A percentile compares a stretch with the other conserved stretches of the same genome.
Evolutionary conservation across 768 basidiomycete genomes (phyloP).

Genomic region (Melanogaster broomeanus): DNA sequence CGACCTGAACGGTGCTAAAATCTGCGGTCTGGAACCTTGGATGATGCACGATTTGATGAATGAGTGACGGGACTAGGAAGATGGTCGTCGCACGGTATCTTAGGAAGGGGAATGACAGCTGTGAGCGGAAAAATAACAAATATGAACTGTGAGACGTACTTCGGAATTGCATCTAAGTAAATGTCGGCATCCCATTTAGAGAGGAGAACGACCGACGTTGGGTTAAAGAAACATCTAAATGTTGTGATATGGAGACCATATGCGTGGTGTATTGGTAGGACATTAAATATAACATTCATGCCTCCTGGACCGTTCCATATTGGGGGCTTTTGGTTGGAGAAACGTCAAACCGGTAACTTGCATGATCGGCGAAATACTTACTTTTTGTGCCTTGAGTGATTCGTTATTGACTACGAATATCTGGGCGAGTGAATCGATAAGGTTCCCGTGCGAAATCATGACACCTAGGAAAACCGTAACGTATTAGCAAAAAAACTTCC

Average conservation of each 20-base stretch:
- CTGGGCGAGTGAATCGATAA: conserved; percentile 49
- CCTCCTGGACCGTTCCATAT: conserved; percentile 43
- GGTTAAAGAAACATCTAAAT: conserved; percentile 49
- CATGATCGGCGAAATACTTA: conserved; percentile 23
- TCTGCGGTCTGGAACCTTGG: conserved; percentile 47
- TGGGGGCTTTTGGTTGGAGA: conserved; percentile 35
- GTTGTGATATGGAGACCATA: conserved; percentile 58
- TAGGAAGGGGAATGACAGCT: background rate
- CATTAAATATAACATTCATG: conserved; percentile 51
- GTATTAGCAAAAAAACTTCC: conserved; percentile 4
- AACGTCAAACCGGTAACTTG: background rate
- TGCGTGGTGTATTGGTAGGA: conserved; percentile 69
- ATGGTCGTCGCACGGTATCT: conserved; percentile 59
- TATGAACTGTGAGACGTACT: conserved; percentile 40
- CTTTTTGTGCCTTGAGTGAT: conserved; percentile 37
- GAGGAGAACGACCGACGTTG: conserved; percentile 53
- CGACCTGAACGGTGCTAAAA: conserved; percentile 46
- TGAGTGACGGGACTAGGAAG: conserved; percentile 58
- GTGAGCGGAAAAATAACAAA: background rate
- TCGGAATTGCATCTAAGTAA: conserved; percentile 55
- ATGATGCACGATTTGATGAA: conserved; percentile 66
- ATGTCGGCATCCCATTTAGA: conserved; percentile 58
- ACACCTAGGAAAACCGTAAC: conserved; percentile 44
- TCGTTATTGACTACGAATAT: conserved; percentile 31
- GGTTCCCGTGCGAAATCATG: conserved; percentile 73